Conservation (phyloP, 2,329 filamentous ascomycete species). For the Cryphonectria carpinicola region DNA sequence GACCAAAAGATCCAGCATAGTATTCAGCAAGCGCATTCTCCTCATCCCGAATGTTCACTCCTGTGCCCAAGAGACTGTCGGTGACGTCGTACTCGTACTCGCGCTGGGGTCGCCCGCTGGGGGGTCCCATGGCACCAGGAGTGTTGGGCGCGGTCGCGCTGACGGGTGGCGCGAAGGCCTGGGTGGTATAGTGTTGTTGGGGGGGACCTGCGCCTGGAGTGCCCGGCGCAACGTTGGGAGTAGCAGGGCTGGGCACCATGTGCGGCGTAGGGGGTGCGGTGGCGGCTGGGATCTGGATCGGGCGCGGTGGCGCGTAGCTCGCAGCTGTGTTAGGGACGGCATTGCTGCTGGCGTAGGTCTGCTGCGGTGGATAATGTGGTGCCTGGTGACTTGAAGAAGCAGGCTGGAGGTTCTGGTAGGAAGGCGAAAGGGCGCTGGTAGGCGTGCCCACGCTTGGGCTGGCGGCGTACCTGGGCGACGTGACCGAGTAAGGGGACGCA, state of each 20-base stretch:
- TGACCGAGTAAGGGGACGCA: conserved; percentile 16
- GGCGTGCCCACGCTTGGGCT: conserved; percentile 23
- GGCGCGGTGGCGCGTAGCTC: conserved; percentile 27
- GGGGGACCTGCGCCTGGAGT: conserved; percentile 23
- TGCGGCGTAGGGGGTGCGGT: conserved; percentile 5
- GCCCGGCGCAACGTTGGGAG: conserved; percentile 19
- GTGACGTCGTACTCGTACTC: conserved; percentile 73
- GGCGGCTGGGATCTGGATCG: conserved; percentile 12
- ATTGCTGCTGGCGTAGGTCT: conserved; percentile 33
- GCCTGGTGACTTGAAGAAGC: conserved; percentile 38
- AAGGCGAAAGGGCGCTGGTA: conserved; percentile 42
- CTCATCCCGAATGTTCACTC: conserved; percentile 85
- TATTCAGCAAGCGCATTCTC: conserved; percentile 78
- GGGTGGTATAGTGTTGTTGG: conserved; percentile 19
- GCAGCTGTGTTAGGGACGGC: conserved; percentile 30
- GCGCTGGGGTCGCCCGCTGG: conserved; percentile 65
- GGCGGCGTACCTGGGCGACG: conserved; percentile 20
- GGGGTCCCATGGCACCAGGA: conserved; percentile 57
- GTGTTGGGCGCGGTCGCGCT: conserved; percentile 30
- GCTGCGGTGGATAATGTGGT: conserved; percentile 25
- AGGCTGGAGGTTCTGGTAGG: conserved; percentile 38
- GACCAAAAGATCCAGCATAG: conserved; percentile 52
- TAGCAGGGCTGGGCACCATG: conserved; percentile 17
- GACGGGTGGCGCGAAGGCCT: conserved; percentile 29
- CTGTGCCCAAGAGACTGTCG: conserved; percentile 82